Conservation (phyloP, 164 flowering plant genomes). For the Vitis cinerea region DNA sequence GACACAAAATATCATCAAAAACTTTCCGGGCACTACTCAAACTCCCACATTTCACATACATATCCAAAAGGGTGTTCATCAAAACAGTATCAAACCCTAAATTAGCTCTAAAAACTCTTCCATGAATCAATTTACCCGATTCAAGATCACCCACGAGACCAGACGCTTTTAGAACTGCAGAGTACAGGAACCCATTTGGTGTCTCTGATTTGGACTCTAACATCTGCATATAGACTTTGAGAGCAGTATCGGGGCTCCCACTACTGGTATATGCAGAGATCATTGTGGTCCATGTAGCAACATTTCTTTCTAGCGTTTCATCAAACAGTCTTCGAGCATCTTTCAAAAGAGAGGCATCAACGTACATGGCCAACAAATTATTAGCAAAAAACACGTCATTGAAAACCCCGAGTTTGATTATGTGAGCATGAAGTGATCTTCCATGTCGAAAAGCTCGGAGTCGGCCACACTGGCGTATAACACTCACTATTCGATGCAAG, state of each 20-base stretch:
- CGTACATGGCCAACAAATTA: constrained; percentile 27
- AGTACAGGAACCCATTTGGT: constrained; percentile 30
- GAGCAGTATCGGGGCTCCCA: constrained; percentile 20
- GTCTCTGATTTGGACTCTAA: constrained; percentile 14
- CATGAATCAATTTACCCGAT: constrained; percentile 23
- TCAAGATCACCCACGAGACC: constrained; percentile 22
- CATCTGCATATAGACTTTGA: constrained; percentile 20
- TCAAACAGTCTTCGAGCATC: constrained; percentile 30
- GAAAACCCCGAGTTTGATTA: constrained; percentile 22
- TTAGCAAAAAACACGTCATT: constrained; percentile 18
- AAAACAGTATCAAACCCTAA: constrained; percentile 23
- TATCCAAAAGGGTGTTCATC: constrained; percentile 35
- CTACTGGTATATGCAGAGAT: constrained; percentile 19
- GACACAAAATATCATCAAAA: constrained; percentile 15
- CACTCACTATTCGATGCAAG: constrained; percentile 11
- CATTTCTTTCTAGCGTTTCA: constrained; percentile 24
- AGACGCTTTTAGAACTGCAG: constrained; percentile 32
- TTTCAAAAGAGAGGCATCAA: not conserved
- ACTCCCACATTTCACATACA: constrained; percentile 33
- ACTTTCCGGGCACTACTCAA: constrained; percentile 24
- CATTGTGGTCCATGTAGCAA: constrained; percentile 34
- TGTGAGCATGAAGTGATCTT: constrained; percentile 21
- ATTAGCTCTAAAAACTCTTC: constrained; percentile 5
- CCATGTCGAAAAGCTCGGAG: constrained; percentile 19
- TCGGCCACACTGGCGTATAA: constrained; percentile 27